These are phyloP conservation scores for Sclerotinia glacialis DNA, from an alignment of 2,329 filamentous ascomycete genomes.

Conservation along the genomic window DNA sequence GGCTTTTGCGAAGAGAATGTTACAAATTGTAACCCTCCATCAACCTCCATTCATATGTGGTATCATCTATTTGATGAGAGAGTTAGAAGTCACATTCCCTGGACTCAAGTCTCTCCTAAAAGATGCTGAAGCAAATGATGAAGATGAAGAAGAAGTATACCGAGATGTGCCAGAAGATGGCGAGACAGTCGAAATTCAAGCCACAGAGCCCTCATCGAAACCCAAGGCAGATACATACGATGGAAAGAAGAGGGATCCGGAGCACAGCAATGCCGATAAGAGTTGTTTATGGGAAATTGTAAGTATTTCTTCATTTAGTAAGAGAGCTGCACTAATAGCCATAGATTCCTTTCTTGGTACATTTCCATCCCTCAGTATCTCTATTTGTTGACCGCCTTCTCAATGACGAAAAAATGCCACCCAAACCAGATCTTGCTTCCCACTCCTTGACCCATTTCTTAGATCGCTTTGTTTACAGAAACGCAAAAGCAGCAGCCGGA, in stretches of 20 bases:
- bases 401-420: conserved; percentile 65
- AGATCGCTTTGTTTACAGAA: conserved; percentile 97
- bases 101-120: conserved; percentile 75
- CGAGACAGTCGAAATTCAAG: conserved; percentile 34
- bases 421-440: conserved; percentile 85
- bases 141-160: conserved; percentile 56
- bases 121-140: conserved; percentile 74
- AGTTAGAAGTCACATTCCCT: conserved; percentile 76
- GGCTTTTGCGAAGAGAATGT: conserved; percentile 89
- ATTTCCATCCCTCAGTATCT: conserved; percentile 91
- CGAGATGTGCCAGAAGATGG: conserved; percentile 61
- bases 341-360: conserved; percentile 64
- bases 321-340: neutral
- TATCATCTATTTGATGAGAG: conserved; percentile 82
- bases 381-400: conserved; percentile 76
- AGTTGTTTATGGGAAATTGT: conserved; percentile 93
- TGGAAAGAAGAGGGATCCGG: conserved; percentile 84
- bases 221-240: conserved; percentile 59
- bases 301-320: conserved; percentile 36
- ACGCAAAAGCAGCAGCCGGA: conserved; percentile 68
- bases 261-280: conserved; percentile 87
- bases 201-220: conserved; percentile 21
- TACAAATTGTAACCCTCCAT: conserved; percentile 84
- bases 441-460: conserved; percentile 94
- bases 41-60: conserved; percentile 91